Evolutionary conservation across 1,284 basidiomycete species (phyloP).

Genomic region (Pseudozyma pruni): DNA sequence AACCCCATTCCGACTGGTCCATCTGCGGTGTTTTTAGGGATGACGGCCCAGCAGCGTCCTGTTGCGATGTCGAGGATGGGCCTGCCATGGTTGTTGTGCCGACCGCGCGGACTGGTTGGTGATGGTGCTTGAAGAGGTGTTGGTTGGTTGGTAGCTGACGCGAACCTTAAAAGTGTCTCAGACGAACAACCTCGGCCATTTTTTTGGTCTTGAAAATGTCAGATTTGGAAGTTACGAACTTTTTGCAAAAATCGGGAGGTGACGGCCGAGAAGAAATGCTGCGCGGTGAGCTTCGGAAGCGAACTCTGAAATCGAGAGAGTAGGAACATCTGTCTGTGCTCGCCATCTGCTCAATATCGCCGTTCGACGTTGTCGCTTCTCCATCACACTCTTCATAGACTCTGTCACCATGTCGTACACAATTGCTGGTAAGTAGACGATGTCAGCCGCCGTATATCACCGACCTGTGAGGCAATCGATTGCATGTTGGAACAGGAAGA

Average conservation of each 20-base stretch:
- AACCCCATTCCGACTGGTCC: constrained; percentile 18
- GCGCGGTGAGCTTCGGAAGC: constrained; percentile 30
- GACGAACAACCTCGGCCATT: neutral
- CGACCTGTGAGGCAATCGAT: too few relatives aligned
- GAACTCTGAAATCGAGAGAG: neutral
- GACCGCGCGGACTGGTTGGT: too few relatives aligned
- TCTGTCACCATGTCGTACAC: constrained; percentile 58
- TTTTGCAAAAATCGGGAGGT: neutral
- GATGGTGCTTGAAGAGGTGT: too few relatives aligned
- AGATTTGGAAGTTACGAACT: too few relatives aligned
- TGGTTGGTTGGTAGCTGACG: too few relatives aligned
- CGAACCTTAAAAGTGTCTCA: neutral
- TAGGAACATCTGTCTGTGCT: neutral
- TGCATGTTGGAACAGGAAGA: too few relatives aligned
- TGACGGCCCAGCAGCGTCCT: constrained; percentile 17
- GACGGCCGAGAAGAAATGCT: constrained; percentile 18
- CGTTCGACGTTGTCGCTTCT: neutral
- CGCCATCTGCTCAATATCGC: neutral
- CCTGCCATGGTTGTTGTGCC: too few relatives aligned
- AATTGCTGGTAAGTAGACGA: constrained; percentile 56
- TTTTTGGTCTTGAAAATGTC: neutral
- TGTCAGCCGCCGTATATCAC: too few relatives aligned
- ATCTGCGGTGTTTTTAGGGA: constrained; percentile 27
- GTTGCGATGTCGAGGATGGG: constrained; percentile 4
- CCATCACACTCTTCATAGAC: constrained; percentile 3